A percentile compares a stretch with the other conserved stretches of the same genome.
Evolutionary conservation across 768 basidiomycete genomes (phyloP).

Genomic region (Pisolithus tinctorius): DNA sequence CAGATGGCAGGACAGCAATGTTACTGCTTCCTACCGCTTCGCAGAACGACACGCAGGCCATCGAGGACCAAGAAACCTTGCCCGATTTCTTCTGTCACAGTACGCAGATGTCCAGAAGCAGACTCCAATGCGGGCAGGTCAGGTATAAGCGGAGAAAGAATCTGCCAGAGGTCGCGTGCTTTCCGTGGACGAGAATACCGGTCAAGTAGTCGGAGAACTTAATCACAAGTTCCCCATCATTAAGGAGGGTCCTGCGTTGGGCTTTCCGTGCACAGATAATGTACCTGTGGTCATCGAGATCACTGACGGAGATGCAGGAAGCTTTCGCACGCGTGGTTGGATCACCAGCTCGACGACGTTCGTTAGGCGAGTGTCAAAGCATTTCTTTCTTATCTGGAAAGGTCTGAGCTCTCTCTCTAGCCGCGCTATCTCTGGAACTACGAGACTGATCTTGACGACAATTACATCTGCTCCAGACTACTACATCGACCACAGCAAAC

Average conservation of each 20-base stretch:
- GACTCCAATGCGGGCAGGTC: conserved; percentile 6
- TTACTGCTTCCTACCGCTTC: conserved; percentile 19
- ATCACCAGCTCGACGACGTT: conserved; percentile 32
- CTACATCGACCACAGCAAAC: conserved; percentile 35
- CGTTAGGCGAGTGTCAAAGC: conserved; percentile 1
- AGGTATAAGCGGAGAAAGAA: conserved; percentile 25
- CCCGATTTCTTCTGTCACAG: conserved; percentile 61
- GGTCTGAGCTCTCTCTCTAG: too few relatives aligned
- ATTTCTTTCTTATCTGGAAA: too few relatives aligned
- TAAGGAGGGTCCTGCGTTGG: conserved; percentile 55
- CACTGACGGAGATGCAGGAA: conserved; percentile 40
- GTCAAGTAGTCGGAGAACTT: conserved; percentile 66
- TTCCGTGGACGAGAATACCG: conserved; percentile 65
- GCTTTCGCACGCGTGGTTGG: conserved; percentile 57
- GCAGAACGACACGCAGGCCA: conserved; percentile 27
- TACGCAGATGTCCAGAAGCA: conserved; percentile 45
- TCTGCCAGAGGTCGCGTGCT: conserved; percentile 51
- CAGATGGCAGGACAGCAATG: conserved; percentile 16
- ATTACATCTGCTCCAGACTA: conserved; percentile 55
- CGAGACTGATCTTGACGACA: conserved; percentile 45
- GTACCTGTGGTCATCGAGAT: conserved; percentile 71
- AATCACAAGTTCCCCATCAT: conserved; percentile 49
- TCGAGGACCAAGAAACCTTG: conserved; percentile 57
- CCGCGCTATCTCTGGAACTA: conserved; percentile 61
- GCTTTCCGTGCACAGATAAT: conserved; percentile 42